Evolutionary conservation across 495 filamentous ascomycete genomes (phyloP).

Genomic region (Penicillium desertorum): DNA sequence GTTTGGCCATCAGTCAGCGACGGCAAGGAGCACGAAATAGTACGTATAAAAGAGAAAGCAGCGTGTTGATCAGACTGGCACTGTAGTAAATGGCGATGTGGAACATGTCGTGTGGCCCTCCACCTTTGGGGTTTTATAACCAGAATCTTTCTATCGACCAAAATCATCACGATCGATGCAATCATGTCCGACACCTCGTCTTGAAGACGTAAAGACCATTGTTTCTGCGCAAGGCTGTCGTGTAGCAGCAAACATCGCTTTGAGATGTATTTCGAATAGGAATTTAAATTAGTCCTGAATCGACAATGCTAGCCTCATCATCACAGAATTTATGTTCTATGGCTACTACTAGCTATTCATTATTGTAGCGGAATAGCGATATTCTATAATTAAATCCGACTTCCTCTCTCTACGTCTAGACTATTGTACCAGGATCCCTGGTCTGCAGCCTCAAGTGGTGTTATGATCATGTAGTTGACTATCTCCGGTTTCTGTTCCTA

Average conservation of each 20-base stretch:
- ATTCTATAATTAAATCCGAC: neutral
- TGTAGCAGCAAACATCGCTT: neutral
- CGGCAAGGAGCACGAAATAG: neutral
- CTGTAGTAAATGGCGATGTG: constrained; percentile 1
- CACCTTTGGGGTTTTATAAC: neutral
- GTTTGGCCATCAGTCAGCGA: neutral
- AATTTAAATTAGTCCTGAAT: neutral
- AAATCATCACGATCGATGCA: constrained; percentile 1
- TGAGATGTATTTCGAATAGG: constrained; percentile 1
- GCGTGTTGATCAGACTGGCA: neutral
- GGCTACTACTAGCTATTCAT: neutral
- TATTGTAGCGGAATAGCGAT: neutral
- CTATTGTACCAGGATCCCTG: neutral
- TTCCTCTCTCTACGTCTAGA: neutral
- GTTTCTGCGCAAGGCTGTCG: neutral
- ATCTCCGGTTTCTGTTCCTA: neutral
- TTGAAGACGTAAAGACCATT: neutral
- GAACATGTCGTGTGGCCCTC: neutral
- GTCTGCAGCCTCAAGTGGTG: neutral
- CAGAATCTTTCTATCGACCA: neutral
- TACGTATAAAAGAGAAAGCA: neutral
- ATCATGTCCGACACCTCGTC: neutral
- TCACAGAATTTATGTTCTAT: neutral
- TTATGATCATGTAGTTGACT: neutral
- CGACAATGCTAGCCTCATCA: neutral